Percentiles rank a stretch among this genome's conserved stretches.
phyloP scores from a whole-genome alignment of 176 grass and related monocot genomes.

The Luzula sylvatica region DNA sequence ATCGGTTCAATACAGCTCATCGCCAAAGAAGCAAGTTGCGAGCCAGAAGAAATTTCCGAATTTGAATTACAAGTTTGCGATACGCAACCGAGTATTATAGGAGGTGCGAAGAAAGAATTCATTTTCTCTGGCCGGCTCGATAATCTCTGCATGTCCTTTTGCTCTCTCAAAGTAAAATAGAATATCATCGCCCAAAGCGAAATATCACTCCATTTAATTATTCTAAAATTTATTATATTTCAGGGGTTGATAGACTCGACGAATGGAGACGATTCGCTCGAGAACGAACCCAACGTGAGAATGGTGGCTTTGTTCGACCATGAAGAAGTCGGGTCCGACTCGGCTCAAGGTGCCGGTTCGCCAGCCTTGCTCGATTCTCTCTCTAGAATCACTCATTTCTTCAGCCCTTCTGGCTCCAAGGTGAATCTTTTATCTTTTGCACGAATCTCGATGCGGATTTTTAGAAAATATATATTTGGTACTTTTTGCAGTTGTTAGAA shows the following conservation, averaged over 20 bases:
- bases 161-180: conserved; percentile 57
- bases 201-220: neutral
- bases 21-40: conserved; percentile 58
- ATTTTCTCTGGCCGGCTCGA: conserved; percentile 97
- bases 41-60: conserved; percentile 72
- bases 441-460: too few species aligned
- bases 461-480: too few species aligned
- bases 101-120: conserved; percentile 87
- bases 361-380: conserved; percentile 92
- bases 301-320: conserved; percentile 98
- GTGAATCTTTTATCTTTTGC: too few species aligned
- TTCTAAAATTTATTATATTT: neutral
- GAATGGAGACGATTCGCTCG: conserved; percentile 42
- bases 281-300: conserved; percentile 69
- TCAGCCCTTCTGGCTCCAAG: conserved; percentile 53
- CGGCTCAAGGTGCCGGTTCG: conserved; percentile 94
- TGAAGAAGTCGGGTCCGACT: conserved; percentile 92
- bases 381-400: conserved; percentile 75
- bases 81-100: conserved; percentile 76
- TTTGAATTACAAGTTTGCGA: conserved; percentile 95
- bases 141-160: conserved; percentile 99
- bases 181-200: too few species aligned
- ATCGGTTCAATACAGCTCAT: conserved; percentile 49
- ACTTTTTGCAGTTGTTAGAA: conserved; percentile 50
- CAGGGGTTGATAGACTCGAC: conserved; percentile 83